phyloP scores from a whole-genome alignment of 1,284 basidiomycete species.

The Fomes fomentarius region DNA sequence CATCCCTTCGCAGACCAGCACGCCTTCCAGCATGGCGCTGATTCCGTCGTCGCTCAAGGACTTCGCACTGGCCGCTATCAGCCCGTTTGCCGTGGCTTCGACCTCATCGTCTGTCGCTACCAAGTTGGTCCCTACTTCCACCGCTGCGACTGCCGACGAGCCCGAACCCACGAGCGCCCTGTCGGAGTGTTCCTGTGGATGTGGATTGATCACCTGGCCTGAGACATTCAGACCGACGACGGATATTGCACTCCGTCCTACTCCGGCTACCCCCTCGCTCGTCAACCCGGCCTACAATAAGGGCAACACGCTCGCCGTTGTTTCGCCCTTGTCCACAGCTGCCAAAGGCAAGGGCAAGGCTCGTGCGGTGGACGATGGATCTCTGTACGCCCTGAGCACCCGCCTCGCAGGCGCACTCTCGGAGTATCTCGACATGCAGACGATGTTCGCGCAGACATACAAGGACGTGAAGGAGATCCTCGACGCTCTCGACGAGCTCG shows the following conservation, averaged over 20 bases:
- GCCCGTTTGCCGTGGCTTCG: conserved; percentile 43
- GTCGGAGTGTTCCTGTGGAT: conserved; percentile 34
- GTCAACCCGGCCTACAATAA: conserved; percentile 25
- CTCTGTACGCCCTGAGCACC: conserved; percentile 43
- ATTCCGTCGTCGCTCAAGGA: conserved; percentile 55
- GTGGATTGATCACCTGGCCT: conserved; percentile 36
- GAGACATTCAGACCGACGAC: conserved; percentile 37
- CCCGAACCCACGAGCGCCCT: conserved; percentile 18
- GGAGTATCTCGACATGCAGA: conserved; percentile 52
- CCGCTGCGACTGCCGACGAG: conserved; percentile 10
- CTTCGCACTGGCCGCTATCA: conserved; percentile 57
- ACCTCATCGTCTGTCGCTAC: conserved; percentile 27
- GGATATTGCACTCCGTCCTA: conserved; percentile 45
- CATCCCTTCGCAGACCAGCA: conserved; percentile 41
- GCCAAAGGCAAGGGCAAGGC: conserved; percentile 29
- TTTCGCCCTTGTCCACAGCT: conserved; percentile 11
- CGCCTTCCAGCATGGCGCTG: conserved; percentile 35
- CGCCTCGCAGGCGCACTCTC: conserved; percentile 51
- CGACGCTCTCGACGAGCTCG: conserved; percentile 64
- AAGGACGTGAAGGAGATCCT: conserved; percentile 60
- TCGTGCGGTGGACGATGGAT: conserved; percentile 29
- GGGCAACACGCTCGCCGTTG: conserved; percentile 35
- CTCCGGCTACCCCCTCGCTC: conserved; percentile 31
- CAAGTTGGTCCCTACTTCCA: conserved; percentile 23
- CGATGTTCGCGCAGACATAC: conserved; percentile 44